Percentiles rank a stretch among this genome's conserved stretches.
Evolutionary conservation across 108 stramenopile species (phyloP).

Genomic region (Licmophora abbreviata): DNA sequence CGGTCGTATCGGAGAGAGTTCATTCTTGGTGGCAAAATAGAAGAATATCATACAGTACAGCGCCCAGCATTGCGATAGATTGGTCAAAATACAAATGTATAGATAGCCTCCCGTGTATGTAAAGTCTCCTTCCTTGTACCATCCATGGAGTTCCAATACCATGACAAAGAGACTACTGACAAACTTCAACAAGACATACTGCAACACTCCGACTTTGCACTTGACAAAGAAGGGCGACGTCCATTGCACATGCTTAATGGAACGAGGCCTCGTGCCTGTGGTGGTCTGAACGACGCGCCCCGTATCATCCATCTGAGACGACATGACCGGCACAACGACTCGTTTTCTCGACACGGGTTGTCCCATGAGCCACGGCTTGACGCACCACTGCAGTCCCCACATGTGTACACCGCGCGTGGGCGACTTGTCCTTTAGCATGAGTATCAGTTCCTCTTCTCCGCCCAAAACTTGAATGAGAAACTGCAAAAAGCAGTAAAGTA

Average conservation of each 20-base stretch:
- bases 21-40: slow-evolving; percentile 88
- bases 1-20: slow-evolving; percentile 82
- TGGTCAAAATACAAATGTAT: slow-evolving; percentile 83
- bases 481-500: slow-evolving; percentile 89
- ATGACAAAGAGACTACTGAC: slow-evolving; percentile 43
- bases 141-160: slow-evolving; percentile 48
- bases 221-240: slow-evolving; percentile 78
- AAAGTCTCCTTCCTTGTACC: slow-evolving; percentile 90
- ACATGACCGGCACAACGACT: slow-evolving; percentile 9
- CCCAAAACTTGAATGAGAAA: slow-evolving; percentile 88
- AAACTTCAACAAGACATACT: slow-evolving; percentile 91
- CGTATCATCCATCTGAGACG: slow-evolving; percentile 4
- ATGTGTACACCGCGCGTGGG: slow-evolving; percentile 84
- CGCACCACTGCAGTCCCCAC: slow-evolving; percentile 72
- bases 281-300: not conserved
- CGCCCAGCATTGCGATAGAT: slow-evolving; percentile 93
- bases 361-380: slow-evolving; percentile 89
- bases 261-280: slow-evolving; percentile 7
- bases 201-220: slow-evolving; percentile 86
- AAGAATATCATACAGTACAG: slow-evolving; percentile 93
- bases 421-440: slow-evolving; percentile 84
- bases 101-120: slow-evolving; percentile 70
- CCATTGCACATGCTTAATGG: slow-evolving; percentile 72
- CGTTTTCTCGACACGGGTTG: slow-evolving; percentile 53
- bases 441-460: slow-evolving; percentile 75